These are phyloP conservation scores for Bruguiera gymnorhiza DNA, from an alignment of 345 rosid genomes.

Conservation along the genomic window DNA sequence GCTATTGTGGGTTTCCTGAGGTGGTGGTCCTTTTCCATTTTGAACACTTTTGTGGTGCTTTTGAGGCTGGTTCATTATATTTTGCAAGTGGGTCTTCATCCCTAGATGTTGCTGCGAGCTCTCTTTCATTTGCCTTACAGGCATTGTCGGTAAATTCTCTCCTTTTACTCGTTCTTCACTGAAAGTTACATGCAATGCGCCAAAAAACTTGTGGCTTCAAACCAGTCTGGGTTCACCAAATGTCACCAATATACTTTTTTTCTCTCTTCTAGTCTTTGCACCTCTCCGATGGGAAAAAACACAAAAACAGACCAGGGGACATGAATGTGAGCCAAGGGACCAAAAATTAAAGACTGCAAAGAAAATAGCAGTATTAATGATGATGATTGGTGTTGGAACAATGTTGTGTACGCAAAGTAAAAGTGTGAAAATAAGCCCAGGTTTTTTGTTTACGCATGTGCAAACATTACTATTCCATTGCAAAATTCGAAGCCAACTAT, in stretches of 20 bases:
- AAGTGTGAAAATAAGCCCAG: conserved; percentile 11
- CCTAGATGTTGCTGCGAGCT: conserved; percentile 66
- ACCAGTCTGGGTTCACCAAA: conserved; percentile 29
- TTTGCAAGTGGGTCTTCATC: conserved; percentile 59
- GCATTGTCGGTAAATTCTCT: conserved; percentile 40
- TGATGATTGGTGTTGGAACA: conserved; percentile 24
- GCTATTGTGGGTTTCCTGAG: conserved; percentile 34
- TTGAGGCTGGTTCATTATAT: conserved; percentile 45
- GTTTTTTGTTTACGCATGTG: conserved; percentile 23
- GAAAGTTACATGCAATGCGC: conserved; percentile 15
- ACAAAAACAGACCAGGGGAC: conserved; percentile 20
- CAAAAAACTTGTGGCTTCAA: conserved; percentile 5
- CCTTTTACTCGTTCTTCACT: neutral
- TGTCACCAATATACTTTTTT: conserved; percentile 20
- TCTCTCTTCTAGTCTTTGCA: conserved; percentile 18
- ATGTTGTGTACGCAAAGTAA: conserved; percentile 25
- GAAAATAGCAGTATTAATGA: conserved; percentile 24
- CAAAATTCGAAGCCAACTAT: conserved; percentile 10
- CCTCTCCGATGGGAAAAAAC: conserved; percentile 12
- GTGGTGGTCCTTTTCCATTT: conserved; percentile 67
- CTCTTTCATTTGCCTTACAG: conserved; percentile 86
- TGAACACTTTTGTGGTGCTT: conserved; percentile 57
- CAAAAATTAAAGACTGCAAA: conserved; percentile 22
- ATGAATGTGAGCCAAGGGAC: conserved; percentile 39
- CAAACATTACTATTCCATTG: conserved; percentile 44